Evolutionary conservation across 805 yeast genomes (phyloP).

Genomic region (Saccharomycopsis selenospora): DNA sequence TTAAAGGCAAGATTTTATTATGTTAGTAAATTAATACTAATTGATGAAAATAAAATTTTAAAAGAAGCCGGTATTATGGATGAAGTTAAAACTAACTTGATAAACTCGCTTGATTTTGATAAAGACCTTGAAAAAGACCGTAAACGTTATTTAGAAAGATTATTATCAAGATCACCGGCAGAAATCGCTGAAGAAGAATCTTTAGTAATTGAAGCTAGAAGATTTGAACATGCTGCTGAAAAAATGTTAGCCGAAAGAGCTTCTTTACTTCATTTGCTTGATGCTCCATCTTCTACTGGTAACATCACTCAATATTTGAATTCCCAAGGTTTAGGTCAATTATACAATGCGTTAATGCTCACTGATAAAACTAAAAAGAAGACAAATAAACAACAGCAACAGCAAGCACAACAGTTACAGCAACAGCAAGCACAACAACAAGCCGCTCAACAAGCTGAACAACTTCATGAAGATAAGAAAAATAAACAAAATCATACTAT

Average conservation of each 20-base stretch:
- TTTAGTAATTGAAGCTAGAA: constrained; percentile 82
- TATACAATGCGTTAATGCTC: constrained; percentile 71
- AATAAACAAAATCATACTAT: constrained; percentile 14
- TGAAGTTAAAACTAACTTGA: constrained; percentile 40
- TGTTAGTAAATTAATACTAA: constrained; percentile 51
- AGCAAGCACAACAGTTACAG: constrained; percentile 23
- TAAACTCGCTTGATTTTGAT: constrained; percentile 60
- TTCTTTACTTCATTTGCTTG: constrained; percentile 66
- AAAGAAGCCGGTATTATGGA: constrained; percentile 26
- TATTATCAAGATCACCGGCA: constrained; percentile 82
- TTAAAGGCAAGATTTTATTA: constrained; percentile 74
- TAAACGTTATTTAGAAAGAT: constrained; percentile 68
- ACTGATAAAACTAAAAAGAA: constrained; percentile 53
- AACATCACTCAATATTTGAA: constrained; percentile 69
- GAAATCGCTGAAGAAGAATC: constrained; percentile 98
- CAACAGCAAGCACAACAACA: constrained; percentile 19
- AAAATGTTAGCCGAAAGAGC: constrained; percentile 80
- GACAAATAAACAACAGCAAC: constrained; percentile 29
- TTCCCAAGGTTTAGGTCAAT: constrained; percentile 83
- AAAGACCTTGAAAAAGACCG: constrained; percentile 69
- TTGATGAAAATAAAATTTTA: constrained; percentile 28
- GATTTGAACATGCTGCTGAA: constrained; percentile 88
- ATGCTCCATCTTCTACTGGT: constrained; percentile 72
- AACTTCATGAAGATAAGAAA: constrained; percentile 15
- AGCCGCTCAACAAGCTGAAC: constrained; percentile 20